phyloP scores from a whole-genome alignment of 2,329 filamentous ascomycete species.

The Stachybotrys elegans region DNA sequence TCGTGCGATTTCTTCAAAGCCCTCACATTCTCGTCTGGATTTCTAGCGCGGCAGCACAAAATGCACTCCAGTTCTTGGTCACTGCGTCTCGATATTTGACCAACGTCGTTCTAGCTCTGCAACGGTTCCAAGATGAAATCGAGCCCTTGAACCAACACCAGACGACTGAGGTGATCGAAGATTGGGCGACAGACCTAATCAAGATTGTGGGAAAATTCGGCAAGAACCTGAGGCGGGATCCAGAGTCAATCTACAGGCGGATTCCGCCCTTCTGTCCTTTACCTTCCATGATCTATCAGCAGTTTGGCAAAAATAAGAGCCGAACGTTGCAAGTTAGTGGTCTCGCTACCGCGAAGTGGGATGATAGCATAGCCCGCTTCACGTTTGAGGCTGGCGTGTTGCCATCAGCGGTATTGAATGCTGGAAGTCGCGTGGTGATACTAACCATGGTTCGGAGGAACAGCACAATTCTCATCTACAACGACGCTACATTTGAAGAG shows the following conservation, averaged over 20 bases:
- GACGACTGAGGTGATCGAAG: no score
- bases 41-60: no score
- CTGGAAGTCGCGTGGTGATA: constrained; percentile 11
- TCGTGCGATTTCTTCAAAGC: no score
- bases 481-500: constrained; percentile 11
- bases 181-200: constrained; percentile 30
- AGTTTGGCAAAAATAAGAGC: constrained; percentile 20
- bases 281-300: constrained; percentile 25
- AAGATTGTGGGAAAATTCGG: constrained; percentile 32
- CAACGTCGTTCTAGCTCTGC: no score
- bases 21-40: no score
- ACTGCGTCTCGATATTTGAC: no score
- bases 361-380: constrained; percentile 19
- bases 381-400: constrained; percentile 3
- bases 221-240: constrained; percentile 15
- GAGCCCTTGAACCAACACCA: no score
- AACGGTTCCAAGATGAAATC: no score
- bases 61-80: no score
- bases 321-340: constrained; percentile 11
- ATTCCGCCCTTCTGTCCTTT: constrained; percentile 34
- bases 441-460: constrained; percentile 1
- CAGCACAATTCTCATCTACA: constrained; percentile 16
- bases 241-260: constrained; percentile 26
- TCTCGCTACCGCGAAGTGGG: constrained; percentile 12
- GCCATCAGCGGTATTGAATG: constrained; percentile 8